Base-by-base conservation (phyloP, 1,284 basidiomycete genomes). In the Melampsora americana region DNA sequence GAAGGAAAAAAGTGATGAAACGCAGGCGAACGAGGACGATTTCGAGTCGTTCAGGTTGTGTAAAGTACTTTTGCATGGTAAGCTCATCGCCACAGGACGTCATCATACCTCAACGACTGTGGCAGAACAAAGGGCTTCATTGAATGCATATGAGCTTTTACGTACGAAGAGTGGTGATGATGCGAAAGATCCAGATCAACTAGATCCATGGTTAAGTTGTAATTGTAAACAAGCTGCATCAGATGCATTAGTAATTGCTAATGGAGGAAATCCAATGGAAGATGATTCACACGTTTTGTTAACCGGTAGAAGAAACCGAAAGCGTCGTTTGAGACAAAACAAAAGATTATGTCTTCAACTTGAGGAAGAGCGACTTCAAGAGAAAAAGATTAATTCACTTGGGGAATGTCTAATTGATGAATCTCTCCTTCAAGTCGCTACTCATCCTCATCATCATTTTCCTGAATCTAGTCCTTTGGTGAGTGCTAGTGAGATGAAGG, bases 121-220 rank as follows among this genome's bases (percentile, higher is more conserved):
- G 35, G 73, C 73, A 11, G 73, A 76, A 56, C 73, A 76, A 48
- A 69, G 66, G 32, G 73, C 66, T 23, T 30, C 66, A 48, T 59
- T 69, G 20, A 56, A 68, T 23, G 67, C 74, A 16, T 39, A 67
- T 30, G 61, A 62, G 32, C 18, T 56, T 14, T 28, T 56, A n/a
- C 20, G n/a, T 56, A 7, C n/a, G n/a, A 28, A n/a, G 26, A n/a
- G n/a, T 4, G n/a, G n/a, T n/a, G 53, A n/a, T n/a, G 53, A 56
- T 11, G 18, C 7, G 11, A 28, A 23, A 56, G 53, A 56, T 28
- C 20, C 53, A 7, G 39, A 42, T 42, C 53, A n/a, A 56, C n/a
- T 18, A 7, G 53, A 56, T 56, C 53, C 53, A 9, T 56, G 53
- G 53, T 28, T 23, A 28, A 56, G 12, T n/a, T 56, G 53, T 56